Evolutionary conservation across 805 yeast species (phyloP).

Genomic region (Huiozyma sinensis): DNA sequence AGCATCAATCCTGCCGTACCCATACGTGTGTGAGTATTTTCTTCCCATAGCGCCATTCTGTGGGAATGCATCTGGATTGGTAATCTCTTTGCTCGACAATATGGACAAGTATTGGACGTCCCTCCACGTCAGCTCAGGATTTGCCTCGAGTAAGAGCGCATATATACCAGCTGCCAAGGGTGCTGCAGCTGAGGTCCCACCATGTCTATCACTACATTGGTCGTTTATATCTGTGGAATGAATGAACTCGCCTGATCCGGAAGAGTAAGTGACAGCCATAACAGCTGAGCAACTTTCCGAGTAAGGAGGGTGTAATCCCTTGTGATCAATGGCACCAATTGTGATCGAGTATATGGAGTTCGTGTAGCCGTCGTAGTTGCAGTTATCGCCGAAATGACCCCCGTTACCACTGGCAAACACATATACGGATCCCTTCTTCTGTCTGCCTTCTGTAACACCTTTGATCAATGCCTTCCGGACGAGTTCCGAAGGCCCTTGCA

Average conservation of each 20-base stretch:
- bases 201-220: conserved; percentile 65
- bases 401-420: conserved; percentile 98
- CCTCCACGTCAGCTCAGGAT: conserved; percentile 89
- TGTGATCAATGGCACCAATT: conserved; percentile 84
- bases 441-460: conserved; percentile 75
- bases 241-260: conserved; percentile 83
- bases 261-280: conserved; percentile 83
- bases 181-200: conserved; percentile 98
- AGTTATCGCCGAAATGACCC: conserved; percentile 69
- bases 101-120: conserved; percentile 83
- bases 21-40: conserved; percentile 74
- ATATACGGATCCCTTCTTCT: conserved; percentile 72
- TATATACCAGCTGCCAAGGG: conserved; percentile 96
- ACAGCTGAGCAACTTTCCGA: conserved; percentile 93
- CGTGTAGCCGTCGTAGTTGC: conserved; percentile 96
- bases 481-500: conserved; percentile 72
- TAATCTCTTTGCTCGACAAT: conserved; percentile 56
- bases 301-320: conserved; percentile 78
- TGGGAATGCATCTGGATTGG: conserved; percentile 59
- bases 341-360: conserved; percentile 92
- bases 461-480: conserved; percentile 76
- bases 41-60: conserved; percentile 59
- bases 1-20: conserved; percentile 89
- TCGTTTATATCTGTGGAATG: conserved; percentile 74
- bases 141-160: conserved; percentile 68